Conservation (phyloP, 164 flowering plant species). For the Pachysandra terminalis region DNA sequence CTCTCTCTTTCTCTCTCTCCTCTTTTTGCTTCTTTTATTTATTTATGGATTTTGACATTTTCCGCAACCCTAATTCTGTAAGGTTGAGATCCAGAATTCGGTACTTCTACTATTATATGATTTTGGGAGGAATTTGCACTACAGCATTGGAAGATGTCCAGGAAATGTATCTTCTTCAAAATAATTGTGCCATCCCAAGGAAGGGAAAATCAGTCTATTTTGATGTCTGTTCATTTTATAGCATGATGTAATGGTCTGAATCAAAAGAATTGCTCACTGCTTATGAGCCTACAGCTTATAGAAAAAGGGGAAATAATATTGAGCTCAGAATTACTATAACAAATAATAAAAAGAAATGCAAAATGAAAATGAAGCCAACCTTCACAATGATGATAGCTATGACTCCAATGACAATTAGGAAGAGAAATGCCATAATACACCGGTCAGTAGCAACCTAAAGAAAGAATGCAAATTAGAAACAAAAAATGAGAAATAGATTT, state of each 20-base stretch:
- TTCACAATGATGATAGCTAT: conserved; percentile 83
- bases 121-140: background rate
- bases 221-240: no score
- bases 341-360: background rate
- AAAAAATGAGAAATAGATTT: conserved; percentile 33
- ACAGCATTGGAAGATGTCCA: background rate
- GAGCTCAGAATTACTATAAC: background rate
- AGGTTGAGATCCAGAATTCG: background rate
- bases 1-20: no score
- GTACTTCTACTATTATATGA: background rate
- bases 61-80: background rate
- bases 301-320: background rate
- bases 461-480: conserved; percentile 6
- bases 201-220: background rate
- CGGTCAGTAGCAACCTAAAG: conserved; percentile 85
- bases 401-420: conserved; percentile 78
- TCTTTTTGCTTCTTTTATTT: no score
- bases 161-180: background rate
- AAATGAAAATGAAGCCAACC: conserved; percentile 44
- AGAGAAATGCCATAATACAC: conserved; percentile 81
- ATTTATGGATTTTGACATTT: background rate
- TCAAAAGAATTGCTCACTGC: background rate
- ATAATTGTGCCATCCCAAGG: background rate
- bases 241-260: no score
- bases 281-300: background rate